Percentiles rank a stretch among this genome's conserved stretches.
Evolutionary conservation across 2,329 filamentous ascomycete genomes (phyloP).

Genomic region (Verticillium longisporum): DNA sequence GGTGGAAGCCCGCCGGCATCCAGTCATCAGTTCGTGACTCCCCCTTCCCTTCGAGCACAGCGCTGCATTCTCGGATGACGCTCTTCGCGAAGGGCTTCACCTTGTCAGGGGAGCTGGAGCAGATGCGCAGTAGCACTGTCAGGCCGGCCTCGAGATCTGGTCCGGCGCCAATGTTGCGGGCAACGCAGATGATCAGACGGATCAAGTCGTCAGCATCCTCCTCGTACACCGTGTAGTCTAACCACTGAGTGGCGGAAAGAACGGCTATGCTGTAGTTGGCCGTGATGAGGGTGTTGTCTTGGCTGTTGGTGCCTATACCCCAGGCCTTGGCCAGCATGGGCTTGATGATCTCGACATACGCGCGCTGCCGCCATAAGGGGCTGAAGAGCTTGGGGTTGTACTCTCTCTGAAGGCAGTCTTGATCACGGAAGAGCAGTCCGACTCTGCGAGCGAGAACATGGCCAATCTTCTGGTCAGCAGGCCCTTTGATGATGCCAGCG

Average conservation of each 20-base stretch:
- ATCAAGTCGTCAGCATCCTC: conserved; percentile 40
- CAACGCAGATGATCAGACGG: conserved; percentile 39
- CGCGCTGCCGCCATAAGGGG: conserved; percentile 41
- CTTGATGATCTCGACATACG: conserved; percentile 36
- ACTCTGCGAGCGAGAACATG: conserved; percentile 33
- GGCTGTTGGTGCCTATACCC: conserved; percentile 16
- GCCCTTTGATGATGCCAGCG: conserved; percentile 9
- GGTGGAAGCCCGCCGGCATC: conserved; percentile 20
- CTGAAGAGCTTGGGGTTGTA: conserved; percentile 33
- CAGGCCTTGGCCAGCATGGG: conserved; percentile 38
- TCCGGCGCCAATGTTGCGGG: conserved; percentile 32
- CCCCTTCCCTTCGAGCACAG: conserved; percentile 23
- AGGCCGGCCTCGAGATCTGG: conserved; percentile 29
- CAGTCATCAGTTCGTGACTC: conserved; percentile 17
- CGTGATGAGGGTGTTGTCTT: conserved; percentile 19
- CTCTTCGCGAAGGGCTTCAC: conserved; percentile 41
- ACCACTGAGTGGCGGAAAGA: conserved; percentile 41
- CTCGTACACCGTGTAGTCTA: conserved; percentile 44
- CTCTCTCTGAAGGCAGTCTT: conserved; percentile 28
- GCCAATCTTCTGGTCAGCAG: conserved; percentile 24
- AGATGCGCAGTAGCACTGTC: conserved; percentile 20
- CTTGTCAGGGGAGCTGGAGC: conserved; percentile 36
- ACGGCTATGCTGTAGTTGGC: conserved; percentile 39
- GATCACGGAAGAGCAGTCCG: conserved; percentile 33
- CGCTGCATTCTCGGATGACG: conserved; percentile 36